Conservation (phyloP, 257 asterid species). For the Jacaranda mimosifolia region DNA sequence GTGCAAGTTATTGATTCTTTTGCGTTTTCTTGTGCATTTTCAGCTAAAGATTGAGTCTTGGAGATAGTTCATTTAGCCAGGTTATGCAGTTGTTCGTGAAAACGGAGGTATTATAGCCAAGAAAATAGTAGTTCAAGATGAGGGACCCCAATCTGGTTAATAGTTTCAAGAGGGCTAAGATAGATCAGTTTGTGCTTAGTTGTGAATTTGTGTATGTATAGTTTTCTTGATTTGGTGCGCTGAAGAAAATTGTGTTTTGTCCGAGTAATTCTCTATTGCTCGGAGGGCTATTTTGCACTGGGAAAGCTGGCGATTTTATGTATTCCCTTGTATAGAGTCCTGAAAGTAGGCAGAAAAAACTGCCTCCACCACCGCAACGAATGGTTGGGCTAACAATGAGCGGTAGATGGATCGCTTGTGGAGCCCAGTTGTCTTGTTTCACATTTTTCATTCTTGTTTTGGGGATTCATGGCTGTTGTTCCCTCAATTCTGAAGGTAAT, state of each 20-base stretch:
- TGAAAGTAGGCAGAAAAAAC: slow-evolving; percentile 71
- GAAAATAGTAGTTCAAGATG: slow-evolving; percentile 47
- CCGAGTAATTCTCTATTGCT: slow-evolving; percentile 66
- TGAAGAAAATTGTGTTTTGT: slow-evolving; percentile 32
- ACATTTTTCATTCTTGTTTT: slow-evolving; percentile 53
- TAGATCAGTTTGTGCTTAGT: slow-evolving; percentile 38
- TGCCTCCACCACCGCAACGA: slow-evolving; percentile 59
- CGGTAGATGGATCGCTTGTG: slow-evolving; percentile 62
- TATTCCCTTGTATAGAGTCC: slow-evolving; percentile 52
- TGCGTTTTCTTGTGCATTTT: slow-evolving; percentile 23
- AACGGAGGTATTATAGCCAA: slow-evolving; percentile 51
- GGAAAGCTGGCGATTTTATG: slow-evolving; percentile 76
- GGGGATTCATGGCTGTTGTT: slow-evolving; percentile 52
- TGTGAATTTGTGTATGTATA: slow-evolving; percentile 35
- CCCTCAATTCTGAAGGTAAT: slow-evolving; percentile 82
- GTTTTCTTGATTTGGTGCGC: slow-evolving; percentile 34
- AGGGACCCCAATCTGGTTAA: slow-evolving; percentile 55
- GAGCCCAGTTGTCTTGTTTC: slow-evolving; percentile 54
- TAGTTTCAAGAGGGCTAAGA: slow-evolving; percentile 37
- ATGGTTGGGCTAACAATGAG: slow-evolving; percentile 70
- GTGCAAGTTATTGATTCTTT: slow-evolving; percentile 24
- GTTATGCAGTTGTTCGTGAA: slow-evolving; percentile 51
- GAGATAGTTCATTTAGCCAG: slow-evolving; percentile 48
- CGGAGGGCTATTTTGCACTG: slow-evolving; percentile 54
- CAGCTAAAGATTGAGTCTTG: slow-evolving; percentile 57